Base-by-base conservation (phyloP, 2,329 filamentous ascomycete genomes). In the Akanthomyces uredinophilus region DNA sequence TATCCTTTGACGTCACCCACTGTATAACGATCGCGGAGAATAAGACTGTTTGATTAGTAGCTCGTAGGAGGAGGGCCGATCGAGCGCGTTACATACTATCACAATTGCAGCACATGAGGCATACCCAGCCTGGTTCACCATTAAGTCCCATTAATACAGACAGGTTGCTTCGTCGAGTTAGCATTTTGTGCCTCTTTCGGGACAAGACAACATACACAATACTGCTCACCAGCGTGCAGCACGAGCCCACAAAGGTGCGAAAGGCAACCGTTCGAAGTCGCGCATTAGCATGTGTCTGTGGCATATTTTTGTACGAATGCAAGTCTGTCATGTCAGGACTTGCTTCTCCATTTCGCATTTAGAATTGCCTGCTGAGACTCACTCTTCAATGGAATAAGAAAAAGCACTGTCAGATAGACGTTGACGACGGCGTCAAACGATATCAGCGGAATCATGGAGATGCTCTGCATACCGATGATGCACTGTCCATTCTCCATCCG, bases 121-220 rank as follows among this genome's bases (percentile, higher is more conserved):
- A 88, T 3, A 88, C 79, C 85, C 85, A 88, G 3, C 82, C 85
- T 2, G 82, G 84, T 68, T 88, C 85, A 14, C 85, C 85, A 27
- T 83, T 72, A 2, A 88, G 77, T 1, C 77, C 78, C 76, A 86
- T 81, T 1, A 88, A 72, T 0, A 87, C 78, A 3, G 81, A 79
- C 3, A 88, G 71, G 68, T 88, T 88, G 4, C 83, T 85, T 49
- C 47, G 46, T n/a, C 4, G 11, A 27, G 35, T 60, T 24, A 60
- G 37, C 32, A 7, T n/a, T 8, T 1, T 2, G 24, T 20, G 0
- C 6, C 3, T 24, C 3, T 6, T 8, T 27, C 3, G 16, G 27
- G 14, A 8, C 5, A 32, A 4, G 16, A 44, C 22, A 32, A 69
- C 80, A 64, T 75, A 85, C 83, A 81, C 78, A 60, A 87, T 79